phyloP scores from a whole-genome alignment of 2,329 filamentous ascomycete species.

The Clarireedia hainanense region DNA sequence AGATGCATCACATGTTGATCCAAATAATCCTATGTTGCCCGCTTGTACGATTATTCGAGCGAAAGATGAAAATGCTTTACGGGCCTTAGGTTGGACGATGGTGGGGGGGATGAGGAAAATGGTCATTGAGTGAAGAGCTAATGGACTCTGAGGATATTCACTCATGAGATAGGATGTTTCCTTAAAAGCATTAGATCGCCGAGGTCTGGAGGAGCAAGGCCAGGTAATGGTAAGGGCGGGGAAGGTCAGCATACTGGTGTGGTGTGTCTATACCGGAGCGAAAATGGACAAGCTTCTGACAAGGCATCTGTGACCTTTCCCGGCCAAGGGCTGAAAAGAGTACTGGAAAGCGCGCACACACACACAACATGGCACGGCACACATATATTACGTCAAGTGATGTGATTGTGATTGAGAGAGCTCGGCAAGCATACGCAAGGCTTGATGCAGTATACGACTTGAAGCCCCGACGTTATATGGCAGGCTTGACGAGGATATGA shows the following conservation, averaged over 20 bases:
- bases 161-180: not conserved
- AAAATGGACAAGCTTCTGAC: not conserved
- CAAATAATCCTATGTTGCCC: conserved; percentile 88
- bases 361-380: not conserved
- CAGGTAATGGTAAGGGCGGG: too few relatives aligned
- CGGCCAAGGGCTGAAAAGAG: too few relatives aligned
- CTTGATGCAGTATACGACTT: not conserved
- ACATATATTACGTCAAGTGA: too few relatives aligned
- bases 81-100: conserved; percentile 54
- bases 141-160: not conserved
- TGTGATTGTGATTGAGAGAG: not conserved
- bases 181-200: not conserved
- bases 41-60: conserved; percentile 74
- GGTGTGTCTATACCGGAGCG: not conserved
- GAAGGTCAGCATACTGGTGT: too few relatives aligned
- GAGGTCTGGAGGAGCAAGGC: too few relatives aligned
- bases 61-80: conserved; percentile 59
- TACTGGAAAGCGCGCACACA: too few relatives aligned
- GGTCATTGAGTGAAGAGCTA: conserved; percentile 48
- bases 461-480: too few relatives aligned
- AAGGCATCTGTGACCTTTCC: not conserved
- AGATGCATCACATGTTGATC: conserved; percentile 80
- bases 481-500: too few relatives aligned
- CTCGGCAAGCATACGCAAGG: not conserved
- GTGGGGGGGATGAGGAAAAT: conserved; percentile 59